Base-by-base conservation (phyloP, 208 protist genomes). In the Leishmania tropica region DNA sequence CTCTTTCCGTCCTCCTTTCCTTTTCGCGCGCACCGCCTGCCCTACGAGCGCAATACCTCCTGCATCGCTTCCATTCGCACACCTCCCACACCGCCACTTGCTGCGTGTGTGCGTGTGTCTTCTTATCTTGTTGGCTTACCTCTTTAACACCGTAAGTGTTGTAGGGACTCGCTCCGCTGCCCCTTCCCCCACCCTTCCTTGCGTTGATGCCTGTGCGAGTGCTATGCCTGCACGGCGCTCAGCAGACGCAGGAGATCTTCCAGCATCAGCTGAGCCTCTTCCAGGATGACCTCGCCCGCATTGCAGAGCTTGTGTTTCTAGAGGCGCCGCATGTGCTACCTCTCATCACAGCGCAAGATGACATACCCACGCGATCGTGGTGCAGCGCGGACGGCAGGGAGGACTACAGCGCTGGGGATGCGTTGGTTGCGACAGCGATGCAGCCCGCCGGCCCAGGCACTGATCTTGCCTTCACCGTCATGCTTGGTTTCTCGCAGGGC, bases 401-500 rank as follows among this genome's bases (percentile, higher is more conserved):
- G 21, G 81, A 86, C 77, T 97, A 96, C 68, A 84, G 73, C 47
- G 81, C 45, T 19, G 87, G 86, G 1, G 94, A 97, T 80, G 81
- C 77, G 15, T n/a, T 89, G 48, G 81, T 96, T 42, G 72, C 80
- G 45, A 24, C 54, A 45, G 79, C 77, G 40, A 89, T 96, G 84
- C 64, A 79, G 21, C 74, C 53, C 1, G 75, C 47, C 5, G 81
- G 83, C 24, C 88, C 87, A 53, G 90, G 93, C 73, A 83, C 83
- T 40, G 75, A 76, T 35, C 79, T 86, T 3, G 73, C 83, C 31
- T 86, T 64, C 68, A 83, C 74, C 56, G 71, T 96, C 35, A 78
- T 98, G 62, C 82, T 98, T 17, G 93, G 95, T 48, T 98, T 98
- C 84, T 98, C 95, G 2, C 95, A 98, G 79, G 95, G 95, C 2